A percentile compares a stretch with the other conserved stretches of the same genome.
Evolutionary conservation across 495 filamentous ascomycete genomes (phyloP).

Genomic region (Penicillium daleae): DNA sequence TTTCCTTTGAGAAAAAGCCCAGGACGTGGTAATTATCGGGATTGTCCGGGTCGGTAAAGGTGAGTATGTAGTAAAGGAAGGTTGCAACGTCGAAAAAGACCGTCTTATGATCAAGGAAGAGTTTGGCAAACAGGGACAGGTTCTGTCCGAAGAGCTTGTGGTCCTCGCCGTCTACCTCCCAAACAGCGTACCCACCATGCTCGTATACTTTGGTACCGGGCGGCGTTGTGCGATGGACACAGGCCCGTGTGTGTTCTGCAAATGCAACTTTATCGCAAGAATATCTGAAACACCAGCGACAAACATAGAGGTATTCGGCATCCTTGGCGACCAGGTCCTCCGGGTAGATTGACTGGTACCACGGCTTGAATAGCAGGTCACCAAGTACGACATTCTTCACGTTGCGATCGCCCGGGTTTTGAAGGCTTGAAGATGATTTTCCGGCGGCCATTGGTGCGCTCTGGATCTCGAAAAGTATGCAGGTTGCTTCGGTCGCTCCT

Average conservation of each 20-base stretch:
- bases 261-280: slow-evolving; percentile 69
- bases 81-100: slow-evolving; percentile 96
- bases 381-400: slow-evolving; percentile 77
- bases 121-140: slow-evolving; percentile 93
- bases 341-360: slow-evolving; percentile 79
- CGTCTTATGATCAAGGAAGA: slow-evolving; percentile 97
- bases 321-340: slow-evolving; percentile 74
- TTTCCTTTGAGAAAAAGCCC: slow-evolving; percentile 98
- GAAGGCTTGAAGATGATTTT: slow-evolving; percentile 33
- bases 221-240: slow-evolving; percentile 41
- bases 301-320: slow-evolving; percentile 75
- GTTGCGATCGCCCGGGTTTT: slow-evolving; percentile 57
- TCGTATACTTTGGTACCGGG: slow-evolving; percentile 58
- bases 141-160: slow-evolving; percentile 95
- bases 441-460: slow-evolving; percentile 34
- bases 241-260: slow-evolving; percentile 53
- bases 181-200: slow-evolving; percentile 68
- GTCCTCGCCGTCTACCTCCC: slow-evolving; percentile 88
- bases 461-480: slow-evolving; percentile 5
- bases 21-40: slow-evolving; percentile 60
- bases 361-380: slow-evolving; percentile 71
- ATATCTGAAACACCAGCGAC: slow-evolving; percentile 93
- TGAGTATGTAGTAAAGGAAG: slow-evolving; percentile 94
- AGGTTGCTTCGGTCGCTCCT: slow-evolving; percentile 5
- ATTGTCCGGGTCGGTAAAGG: slow-evolving; percentile 46